Percentiles rank a stretch among this genome's conserved stretches.
These are phyloP conservation scores for Pythium dissotocum DNA, from an alignment of 352 stramenopile species.

Conservation along the genomic window DNA sequence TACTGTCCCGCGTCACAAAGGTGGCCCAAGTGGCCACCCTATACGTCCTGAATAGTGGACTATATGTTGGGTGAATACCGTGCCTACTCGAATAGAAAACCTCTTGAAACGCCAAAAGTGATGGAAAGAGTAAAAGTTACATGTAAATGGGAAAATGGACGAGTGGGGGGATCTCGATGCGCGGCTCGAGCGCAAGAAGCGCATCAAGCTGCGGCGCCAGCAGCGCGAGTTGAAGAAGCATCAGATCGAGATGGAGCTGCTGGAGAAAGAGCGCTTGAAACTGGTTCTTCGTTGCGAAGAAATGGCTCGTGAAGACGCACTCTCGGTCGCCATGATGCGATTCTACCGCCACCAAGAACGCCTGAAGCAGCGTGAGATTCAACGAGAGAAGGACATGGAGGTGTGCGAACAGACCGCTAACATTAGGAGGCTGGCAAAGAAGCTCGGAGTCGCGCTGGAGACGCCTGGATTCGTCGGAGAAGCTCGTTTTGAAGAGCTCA, in stretches of 20 bases:
- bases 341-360: conserved; percentile 30
- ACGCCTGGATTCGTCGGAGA: conserved; percentile 35
- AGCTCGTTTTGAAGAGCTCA: conserved; percentile 36
- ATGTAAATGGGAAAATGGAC: conserved; percentile 14
- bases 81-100: conserved; percentile 9
- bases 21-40: neutral
- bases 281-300: conserved; percentile 38
- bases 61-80: neutral
- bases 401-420: conserved; percentile 33
- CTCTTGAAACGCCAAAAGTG: conserved; percentile 1
- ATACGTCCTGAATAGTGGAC: neutral
- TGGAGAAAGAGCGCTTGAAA: conserved; percentile 37
- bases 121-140: conserved; percentile 5
- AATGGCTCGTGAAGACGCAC: conserved; percentile 53
- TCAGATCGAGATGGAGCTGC: conserved; percentile 30
- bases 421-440: conserved; percentile 30
- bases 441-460: conserved; percentile 35
- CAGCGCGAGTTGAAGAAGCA: conserved; percentile 47
- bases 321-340: conserved; percentile 46
- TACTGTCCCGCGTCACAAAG: conserved; percentile 11
- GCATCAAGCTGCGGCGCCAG: conserved; percentile 41
- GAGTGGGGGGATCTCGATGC: conserved; percentile 54
- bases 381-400: conserved; percentile 41
- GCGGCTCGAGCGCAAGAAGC: conserved; percentile 51
- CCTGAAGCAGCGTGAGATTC: neutral